Conservation (phyloP, 2,329 filamentous ascomycete species). For the Penicillium psychrosexuale region DNA sequence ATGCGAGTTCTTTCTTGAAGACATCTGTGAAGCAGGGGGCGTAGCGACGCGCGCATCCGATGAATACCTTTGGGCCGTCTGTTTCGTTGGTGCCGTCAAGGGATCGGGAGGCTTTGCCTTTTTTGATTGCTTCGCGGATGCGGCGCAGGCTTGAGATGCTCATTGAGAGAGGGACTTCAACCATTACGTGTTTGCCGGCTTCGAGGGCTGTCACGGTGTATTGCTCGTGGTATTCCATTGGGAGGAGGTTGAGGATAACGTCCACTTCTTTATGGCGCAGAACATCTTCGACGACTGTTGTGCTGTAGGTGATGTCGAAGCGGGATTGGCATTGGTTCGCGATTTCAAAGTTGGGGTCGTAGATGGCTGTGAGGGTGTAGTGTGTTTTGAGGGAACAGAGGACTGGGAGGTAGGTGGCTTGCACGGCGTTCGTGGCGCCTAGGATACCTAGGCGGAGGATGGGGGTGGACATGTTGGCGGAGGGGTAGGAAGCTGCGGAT, state of each 20-base stretch:
- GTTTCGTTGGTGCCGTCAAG: constrained; percentile 37
- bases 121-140: constrained; percentile 46
- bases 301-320: constrained; percentile 29
- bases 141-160: constrained; percentile 46
- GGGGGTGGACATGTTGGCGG: constrained; percentile 19
- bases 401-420: constrained; percentile 55
- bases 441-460: constrained; percentile 37
- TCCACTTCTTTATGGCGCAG: constrained; percentile 47
- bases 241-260: constrained; percentile 54
- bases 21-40: constrained; percentile 54
- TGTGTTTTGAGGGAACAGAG: constrained; percentile 43
- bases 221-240: constrained; percentile 55
- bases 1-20: constrained; percentile 52
- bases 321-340: constrained; percentile 4
- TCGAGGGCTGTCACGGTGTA: constrained; percentile 53
- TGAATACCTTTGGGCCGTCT: constrained; percentile 50
- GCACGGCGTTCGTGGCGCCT: constrained; percentile 44
- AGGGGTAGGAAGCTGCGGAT: not conserved
- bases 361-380: constrained; percentile 51
- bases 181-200: constrained; percentile 55
- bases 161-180: constrained; percentile 59
- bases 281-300: constrained; percentile 41
- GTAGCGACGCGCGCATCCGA: constrained; percentile 62
- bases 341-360: constrained; percentile 38
- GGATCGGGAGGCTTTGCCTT: constrained; percentile 3